Evolutionary conservation across 2,329 filamentous ascomycete species (phyloP).

Genomic region (Herpomyces periplanetae): DNA sequence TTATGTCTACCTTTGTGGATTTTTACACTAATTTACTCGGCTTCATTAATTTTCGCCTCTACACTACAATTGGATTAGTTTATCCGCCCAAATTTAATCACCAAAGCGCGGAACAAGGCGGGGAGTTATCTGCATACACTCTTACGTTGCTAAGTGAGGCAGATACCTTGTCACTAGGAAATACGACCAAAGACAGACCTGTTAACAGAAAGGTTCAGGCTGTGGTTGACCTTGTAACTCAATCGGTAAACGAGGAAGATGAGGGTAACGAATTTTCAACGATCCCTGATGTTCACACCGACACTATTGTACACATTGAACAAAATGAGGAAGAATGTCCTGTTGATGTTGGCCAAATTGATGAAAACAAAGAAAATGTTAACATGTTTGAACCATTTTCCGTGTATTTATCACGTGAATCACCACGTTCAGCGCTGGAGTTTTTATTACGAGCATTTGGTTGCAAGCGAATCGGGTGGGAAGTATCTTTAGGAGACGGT

Average conservation of each 20-base stretch:
- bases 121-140: slow-evolving; percentile 60
- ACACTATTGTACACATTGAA: slow-evolving; percentile 2
- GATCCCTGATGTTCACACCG: slow-evolving; percentile 3
- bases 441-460: slow-evolving; percentile 78
- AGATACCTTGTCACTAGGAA: no score
- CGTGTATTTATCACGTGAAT: slow-evolving; percentile 72
- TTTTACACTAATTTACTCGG: slow-evolving; percentile 89
- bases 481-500: slow-evolving; percentile 52
- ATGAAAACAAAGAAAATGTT: slow-evolving; percentile 3
- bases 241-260: slow-evolving; percentile 10
- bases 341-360: slow-evolving; percentile 1
- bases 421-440: slow-evolving; percentile 55
- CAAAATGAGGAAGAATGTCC: slow-evolving; percentile 1
- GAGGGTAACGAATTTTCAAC: slow-evolving; percentile 11
- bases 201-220: no score
- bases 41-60: slow-evolving; percentile 82
- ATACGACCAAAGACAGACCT: no score
- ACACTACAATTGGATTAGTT: slow-evolving; percentile 57
- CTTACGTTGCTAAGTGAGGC: slow-evolving; percentile 30
- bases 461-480: slow-evolving; percentile 85
- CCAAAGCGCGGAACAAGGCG: slow-evolving; percentile 50
- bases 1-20: slow-evolving; percentile 96
- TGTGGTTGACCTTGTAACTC: no score
- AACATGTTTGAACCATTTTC: slow-evolving; percentile 60
- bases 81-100: slow-evolving; percentile 83